Evolutionary conservation across 345 rosid species (phyloP).

Genomic region (Populus alba): DNA sequence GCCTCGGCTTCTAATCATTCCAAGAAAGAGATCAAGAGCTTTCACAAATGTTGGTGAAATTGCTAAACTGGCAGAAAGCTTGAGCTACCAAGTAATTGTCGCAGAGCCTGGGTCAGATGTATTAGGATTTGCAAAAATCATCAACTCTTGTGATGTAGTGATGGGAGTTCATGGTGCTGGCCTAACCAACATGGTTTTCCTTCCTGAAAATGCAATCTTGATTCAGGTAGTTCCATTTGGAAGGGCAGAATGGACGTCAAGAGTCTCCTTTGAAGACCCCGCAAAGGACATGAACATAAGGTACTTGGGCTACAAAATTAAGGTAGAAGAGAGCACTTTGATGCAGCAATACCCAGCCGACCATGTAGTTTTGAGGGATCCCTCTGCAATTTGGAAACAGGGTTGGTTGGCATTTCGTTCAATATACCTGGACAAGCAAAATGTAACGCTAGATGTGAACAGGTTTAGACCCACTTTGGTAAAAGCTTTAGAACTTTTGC

Average conservation of each 20-base stretch:
- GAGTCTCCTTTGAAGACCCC: conserved; percentile 47
- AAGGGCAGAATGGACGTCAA: conserved; percentile 56
- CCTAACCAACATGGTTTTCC: conserved; percentile 68
- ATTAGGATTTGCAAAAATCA: conserved; percentile 37
- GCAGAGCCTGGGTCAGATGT: conserved; percentile 52
- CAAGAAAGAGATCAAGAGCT: conserved; percentile 55
- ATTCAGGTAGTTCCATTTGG: conserved; percentile 73
- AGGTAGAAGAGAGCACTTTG: conserved; percentile 58
- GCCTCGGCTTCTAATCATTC: conserved; percentile 58
- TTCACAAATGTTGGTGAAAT: conserved; percentile 48
- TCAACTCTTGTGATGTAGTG: conserved; percentile 77
- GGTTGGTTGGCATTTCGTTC: conserved; percentile 62
- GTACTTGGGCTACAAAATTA: conserved; percentile 63
- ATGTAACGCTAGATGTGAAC: conserved; percentile 56
- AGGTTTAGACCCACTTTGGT: conserved; percentile 56
- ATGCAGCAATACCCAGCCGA: conserved; percentile 42
- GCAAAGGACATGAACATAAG: conserved; percentile 58
- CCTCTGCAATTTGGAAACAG: conserved; percentile 40
- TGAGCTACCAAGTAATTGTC: conserved; percentile 52
- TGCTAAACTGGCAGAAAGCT: conserved; percentile 33
- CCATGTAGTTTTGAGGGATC: conserved; percentile 50
- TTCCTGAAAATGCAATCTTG: conserved; percentile 73
- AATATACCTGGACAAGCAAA: conserved; percentile 66
- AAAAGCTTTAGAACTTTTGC: conserved; percentile 59
- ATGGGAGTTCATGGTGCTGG: conserved; percentile 92